Percentiles rank a stretch among this genome's conserved stretches.
Conservation (phyloP, 306 rosid genomes). For the Prinsepia uniflora region DNA sequence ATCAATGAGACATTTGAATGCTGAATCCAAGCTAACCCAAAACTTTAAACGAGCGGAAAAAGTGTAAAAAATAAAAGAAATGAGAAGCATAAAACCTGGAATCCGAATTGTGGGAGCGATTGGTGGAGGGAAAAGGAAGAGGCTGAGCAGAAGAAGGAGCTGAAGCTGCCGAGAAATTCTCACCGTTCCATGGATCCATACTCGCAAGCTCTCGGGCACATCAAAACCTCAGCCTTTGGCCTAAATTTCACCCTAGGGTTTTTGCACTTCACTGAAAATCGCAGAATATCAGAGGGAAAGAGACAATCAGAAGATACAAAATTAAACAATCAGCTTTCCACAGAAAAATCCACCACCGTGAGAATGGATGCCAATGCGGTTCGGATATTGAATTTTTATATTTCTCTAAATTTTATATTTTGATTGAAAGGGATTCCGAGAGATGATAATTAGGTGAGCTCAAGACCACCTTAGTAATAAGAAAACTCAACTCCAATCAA, state of each 20-base stretch:
- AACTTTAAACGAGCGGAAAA: neutral
- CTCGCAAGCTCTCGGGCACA: neutral
- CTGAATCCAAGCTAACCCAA: constrained; percentile 7
- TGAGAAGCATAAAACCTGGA: constrained; percentile 31
- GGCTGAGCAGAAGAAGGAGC: constrained; percentile 34
- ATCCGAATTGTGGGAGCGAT: constrained; percentile 30
- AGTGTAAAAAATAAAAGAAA: neutral
- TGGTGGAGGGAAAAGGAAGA: constrained; percentile 23
- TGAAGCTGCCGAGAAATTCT: constrained; percentile 34
- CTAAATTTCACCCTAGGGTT: constrained; percentile 6
- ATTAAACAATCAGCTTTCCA: constrained; percentile 1
- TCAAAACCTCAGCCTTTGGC: neutral
- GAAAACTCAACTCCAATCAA: neutral
- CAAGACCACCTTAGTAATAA: neutral
- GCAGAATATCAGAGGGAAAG: neutral
- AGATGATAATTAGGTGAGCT: neutral
- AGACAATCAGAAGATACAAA: neutral
- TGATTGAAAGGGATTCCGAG: neutral
- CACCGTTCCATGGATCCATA: constrained; percentile 54
- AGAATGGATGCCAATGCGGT: neutral
- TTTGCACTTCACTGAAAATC: neutral
- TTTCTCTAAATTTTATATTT: neutral
- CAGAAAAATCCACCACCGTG: neutral
- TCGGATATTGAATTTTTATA: neutral
- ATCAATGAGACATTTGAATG: neutral